These are phyloP conservation scores for Cryptomeria japonica DNA, from an alignment of 75 land plant genomes.

Conservation along the genomic window DNA sequence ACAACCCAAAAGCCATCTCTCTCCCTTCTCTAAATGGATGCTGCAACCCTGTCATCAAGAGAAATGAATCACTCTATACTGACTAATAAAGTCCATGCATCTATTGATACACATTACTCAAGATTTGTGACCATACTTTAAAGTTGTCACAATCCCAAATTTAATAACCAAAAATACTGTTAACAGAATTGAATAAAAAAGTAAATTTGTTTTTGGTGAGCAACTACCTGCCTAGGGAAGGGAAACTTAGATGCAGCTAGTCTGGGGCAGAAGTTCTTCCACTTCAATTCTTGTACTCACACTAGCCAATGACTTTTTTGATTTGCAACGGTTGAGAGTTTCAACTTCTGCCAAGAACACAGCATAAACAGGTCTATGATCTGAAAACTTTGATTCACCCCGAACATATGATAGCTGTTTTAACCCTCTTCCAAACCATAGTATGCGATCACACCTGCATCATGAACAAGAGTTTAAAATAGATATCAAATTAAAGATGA, in stretches of 20 bases:
- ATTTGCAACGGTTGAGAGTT: slow-evolving; percentile 43
- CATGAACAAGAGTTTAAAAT: background rate
- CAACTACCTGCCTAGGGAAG: background rate
- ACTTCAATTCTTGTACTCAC: slow-evolving; percentile 67
- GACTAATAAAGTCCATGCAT: background rate
- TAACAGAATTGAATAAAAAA: background rate
- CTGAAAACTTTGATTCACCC: slow-evolving; percentile 79
- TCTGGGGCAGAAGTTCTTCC: slow-evolving; percentile 55
- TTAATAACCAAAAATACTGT: background rate
- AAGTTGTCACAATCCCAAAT: background rate
- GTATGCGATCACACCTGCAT: slow-evolving; percentile 90
- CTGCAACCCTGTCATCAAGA: background rate
- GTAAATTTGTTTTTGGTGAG: background rate
- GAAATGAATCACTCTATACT: background rate
- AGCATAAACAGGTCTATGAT: slow-evolving; percentile 90
- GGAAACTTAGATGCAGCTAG: background rate
- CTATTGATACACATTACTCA: background rate
- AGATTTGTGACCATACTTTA: background rate
- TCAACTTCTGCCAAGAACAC: slow-evolving; percentile 83
- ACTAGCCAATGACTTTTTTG: slow-evolving; percentile 46
- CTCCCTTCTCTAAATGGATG: background rate
- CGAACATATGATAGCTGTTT: slow-evolving; percentile 80
- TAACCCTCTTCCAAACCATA: slow-evolving; percentile 90
- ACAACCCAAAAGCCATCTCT: slow-evolving; percentile 6
- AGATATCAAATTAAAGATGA: background rate